Conservation (phyloP, 2,329 filamentous ascomycete genomes). For the Ceratocystis variospora region DNA sequence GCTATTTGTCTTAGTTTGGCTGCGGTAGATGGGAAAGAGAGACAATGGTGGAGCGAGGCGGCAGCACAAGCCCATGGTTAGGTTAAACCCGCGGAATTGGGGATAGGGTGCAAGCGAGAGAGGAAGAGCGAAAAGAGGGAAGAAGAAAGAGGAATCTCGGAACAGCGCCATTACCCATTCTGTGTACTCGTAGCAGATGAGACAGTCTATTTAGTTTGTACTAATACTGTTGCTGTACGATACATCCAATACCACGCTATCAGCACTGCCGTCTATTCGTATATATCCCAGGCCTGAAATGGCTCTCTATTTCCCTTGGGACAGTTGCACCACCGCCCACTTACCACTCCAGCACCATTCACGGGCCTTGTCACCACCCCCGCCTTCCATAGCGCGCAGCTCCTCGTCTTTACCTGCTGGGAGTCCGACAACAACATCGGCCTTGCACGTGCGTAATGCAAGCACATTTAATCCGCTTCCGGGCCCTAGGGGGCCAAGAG, state of each 20-base stretch:
- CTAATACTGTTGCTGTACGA: neutral
- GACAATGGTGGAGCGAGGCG: no score
- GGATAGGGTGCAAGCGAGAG: no score
- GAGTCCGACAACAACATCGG: constrained; percentile 88
- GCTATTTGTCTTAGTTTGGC: no score
- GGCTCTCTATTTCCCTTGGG: constrained; percentile 19
- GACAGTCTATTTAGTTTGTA: no score
- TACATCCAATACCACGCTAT: neutral
- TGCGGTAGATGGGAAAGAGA: no score
- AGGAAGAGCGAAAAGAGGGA: no score
- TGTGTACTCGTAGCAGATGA: no score
- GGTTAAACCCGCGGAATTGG: no score
- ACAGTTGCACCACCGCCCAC: constrained; percentile 88
- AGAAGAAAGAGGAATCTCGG: no score
- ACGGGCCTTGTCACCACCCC: constrained; percentile 54
- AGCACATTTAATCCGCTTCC: constrained; percentile 72
- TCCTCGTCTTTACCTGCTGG: constrained; percentile 69
- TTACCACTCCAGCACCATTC: constrained; percentile 95
- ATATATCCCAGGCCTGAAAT: neutral
- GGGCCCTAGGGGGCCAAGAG: constrained; percentile 73
- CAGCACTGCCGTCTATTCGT: neutral
- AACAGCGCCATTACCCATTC: no score
- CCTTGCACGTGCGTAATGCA: constrained; percentile 87
- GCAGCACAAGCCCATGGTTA: no score
- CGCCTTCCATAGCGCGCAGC: constrained; percentile 52